Evolutionary conservation across 192 early-diverging fungal genomes (phyloP).

Genomic region (Coemansia sp.): DNA sequence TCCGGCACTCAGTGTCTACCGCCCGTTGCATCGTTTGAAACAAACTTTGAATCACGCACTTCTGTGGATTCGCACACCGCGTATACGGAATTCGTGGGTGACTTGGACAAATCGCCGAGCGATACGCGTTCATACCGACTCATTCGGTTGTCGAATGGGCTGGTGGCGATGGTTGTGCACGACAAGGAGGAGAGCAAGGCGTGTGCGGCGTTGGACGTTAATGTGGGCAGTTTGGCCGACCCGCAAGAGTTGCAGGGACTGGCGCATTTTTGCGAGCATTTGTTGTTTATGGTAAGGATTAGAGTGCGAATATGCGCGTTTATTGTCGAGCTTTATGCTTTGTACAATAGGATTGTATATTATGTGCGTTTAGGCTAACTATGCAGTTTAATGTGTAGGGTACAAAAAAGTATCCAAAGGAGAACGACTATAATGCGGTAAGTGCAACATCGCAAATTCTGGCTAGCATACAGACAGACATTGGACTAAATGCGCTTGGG

Average conservation of each 20-base stretch:
- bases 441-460: neutral
- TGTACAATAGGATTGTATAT: neutral
- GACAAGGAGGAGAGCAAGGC: conserved; percentile 60
- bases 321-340: neutral
- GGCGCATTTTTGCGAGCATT: conserved; percentile 79
- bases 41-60: conserved; percentile 25
- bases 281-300: conserved; percentile 63
- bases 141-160: conserved; percentile 57
- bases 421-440: conserved; percentile 66
- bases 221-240: conserved; percentile 69
- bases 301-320: neutral
- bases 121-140: conserved; percentile 65
- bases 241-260: conserved; percentile 67
- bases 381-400: conserved; percentile 37
- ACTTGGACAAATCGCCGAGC: conserved; percentile 57
- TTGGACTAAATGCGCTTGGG: neutral
- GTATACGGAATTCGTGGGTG: conserved; percentile 33
- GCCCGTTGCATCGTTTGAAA: conserved; percentile 26
- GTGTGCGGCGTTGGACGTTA: conserved; percentile 64
- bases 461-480: no score
- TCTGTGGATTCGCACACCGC: conserved; percentile 11
- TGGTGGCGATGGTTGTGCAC: conserved; percentile 64
- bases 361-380: neutral
- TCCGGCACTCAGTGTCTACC: conserved; percentile 33
- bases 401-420: conserved; percentile 70